A percentile compares a stretch with the other conserved stretches of the same genome.
These are phyloP conservation scores for Raffaelea albimanens DNA, from an alignment of 2,329 filamentous ascomycete genomes.

Conservation along the genomic window DNA sequence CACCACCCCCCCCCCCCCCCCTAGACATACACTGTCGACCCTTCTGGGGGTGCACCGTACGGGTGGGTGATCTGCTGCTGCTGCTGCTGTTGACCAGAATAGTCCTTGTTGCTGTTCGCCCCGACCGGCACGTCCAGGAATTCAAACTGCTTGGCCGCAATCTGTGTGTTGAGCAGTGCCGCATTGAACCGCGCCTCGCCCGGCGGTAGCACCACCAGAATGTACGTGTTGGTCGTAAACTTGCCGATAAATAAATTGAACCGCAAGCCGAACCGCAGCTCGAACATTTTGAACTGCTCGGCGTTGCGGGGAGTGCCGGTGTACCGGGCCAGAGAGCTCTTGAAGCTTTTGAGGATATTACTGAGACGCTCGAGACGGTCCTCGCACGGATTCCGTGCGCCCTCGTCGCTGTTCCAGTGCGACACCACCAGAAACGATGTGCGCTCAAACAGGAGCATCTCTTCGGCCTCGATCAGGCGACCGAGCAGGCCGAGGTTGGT, in stretches of 20 bases:
- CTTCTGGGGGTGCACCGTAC: neutral
- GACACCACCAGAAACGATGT: slow-evolving; percentile 97
- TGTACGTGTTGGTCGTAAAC: slow-evolving; percentile 95
- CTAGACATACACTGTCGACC: neutral
- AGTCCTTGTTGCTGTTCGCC: too few relatives aligned
- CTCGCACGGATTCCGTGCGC: slow-evolving; percentile 72
- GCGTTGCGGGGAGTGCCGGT: slow-evolving; percentile 72
- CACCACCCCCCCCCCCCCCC: slow-evolving; percentile 1
- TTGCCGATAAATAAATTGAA: slow-evolving; percentile 95
- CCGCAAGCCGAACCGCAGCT: slow-evolving; percentile 63
- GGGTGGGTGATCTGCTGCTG: too few relatives aligned
- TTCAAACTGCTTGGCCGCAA: slow-evolving; percentile 74
- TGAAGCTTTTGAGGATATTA: slow-evolving; percentile 98
- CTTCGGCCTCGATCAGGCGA: slow-evolving; percentile 80
- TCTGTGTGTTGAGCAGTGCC: slow-evolving; percentile 80
- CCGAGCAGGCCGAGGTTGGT: slow-evolving; percentile 74
- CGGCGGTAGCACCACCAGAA: slow-evolving; percentile 83
- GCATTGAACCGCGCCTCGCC: slow-evolving; percentile 88
- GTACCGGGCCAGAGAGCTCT: slow-evolving; percentile 70
- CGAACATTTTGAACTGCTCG: slow-evolving; percentile 72
- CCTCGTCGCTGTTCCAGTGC: slow-evolving; percentile 69
- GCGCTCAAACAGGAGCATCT: slow-evolving; percentile 88
- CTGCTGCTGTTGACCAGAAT: neutral
- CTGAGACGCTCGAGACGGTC: slow-evolving; percentile 91
- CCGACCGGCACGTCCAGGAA: slow-evolving; percentile 47